Percentiles rank a stretch among this genome's conserved stretches.
Evolutionary conservation across 1,284 basidiomycete genomes (phyloP).

Genomic region (Erythrobasidium hasegawianum): DNA sequence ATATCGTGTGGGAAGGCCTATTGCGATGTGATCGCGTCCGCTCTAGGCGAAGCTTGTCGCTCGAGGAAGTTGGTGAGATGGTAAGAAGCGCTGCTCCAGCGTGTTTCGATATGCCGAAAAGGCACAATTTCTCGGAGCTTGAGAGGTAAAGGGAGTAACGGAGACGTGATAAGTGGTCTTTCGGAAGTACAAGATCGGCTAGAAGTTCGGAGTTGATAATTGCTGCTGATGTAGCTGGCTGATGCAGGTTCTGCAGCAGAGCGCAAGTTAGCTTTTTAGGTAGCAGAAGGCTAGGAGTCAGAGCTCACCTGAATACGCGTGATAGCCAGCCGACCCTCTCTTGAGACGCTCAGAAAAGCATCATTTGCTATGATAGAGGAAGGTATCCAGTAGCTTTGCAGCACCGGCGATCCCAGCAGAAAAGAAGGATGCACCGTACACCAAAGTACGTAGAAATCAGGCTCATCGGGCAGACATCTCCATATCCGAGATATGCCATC

Average conservation of each 20-base stretch:
- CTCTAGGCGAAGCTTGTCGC: too few species aligned
- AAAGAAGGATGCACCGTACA: constrained; percentile 62
- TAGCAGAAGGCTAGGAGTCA: too few species aligned
- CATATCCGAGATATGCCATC: constrained; percentile 77
- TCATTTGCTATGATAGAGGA: constrained; percentile 53
- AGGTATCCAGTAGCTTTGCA: constrained; percentile 43
- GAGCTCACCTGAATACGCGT: background rate
- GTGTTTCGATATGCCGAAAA: too few species aligned
- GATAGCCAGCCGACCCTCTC: background rate
- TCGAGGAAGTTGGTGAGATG: too few species aligned
- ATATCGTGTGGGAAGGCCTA: constrained; percentile 2
- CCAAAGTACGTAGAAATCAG: constrained; percentile 77
- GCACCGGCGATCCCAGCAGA: constrained; percentile 11
- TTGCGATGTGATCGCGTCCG: too few species aligned
- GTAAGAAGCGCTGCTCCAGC: too few species aligned
- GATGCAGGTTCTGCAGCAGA: constrained; percentile 58
- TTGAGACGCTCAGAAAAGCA: background rate
- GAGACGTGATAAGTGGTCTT: too few species aligned
- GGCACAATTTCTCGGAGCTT: too few species aligned
- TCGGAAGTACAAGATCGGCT: background rate
- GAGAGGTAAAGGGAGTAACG: too few species aligned
- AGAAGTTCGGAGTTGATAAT: background rate
- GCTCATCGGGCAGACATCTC: constrained; percentile 78
- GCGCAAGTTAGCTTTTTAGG: too few species aligned
- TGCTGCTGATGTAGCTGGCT: constrained; percentile 36